Conservation (phyloP, 495 filamentous ascomycete species). For the Chaetomium cochliodes region DNA sequence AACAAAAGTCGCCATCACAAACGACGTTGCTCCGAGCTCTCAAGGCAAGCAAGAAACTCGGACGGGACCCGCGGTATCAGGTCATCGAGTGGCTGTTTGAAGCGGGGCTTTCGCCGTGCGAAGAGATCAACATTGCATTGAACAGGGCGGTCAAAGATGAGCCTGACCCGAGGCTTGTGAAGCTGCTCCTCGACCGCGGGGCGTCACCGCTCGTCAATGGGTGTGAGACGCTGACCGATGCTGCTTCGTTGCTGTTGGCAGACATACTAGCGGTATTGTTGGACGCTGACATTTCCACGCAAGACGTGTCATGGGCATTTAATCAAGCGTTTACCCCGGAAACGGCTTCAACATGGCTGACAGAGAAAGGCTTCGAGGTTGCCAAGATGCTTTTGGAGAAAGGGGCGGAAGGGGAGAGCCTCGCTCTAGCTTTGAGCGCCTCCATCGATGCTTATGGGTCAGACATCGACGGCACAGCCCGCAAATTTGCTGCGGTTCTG, state of each 20-base stretch:
- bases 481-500: constrained; percentile 38
- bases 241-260: constrained; percentile 33
- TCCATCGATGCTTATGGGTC: constrained; percentile 37
- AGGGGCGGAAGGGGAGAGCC: constrained; percentile 43
- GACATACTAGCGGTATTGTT: constrained; percentile 42
- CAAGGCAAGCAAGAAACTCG: constrained; percentile 46
- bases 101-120: constrained; percentile 42
- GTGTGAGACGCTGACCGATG: constrained; percentile 49
- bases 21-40: constrained; percentile 43
- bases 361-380: constrained; percentile 39
- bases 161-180: constrained; percentile 43
- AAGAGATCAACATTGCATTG: constrained; percentile 42
- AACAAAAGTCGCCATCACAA: constrained; percentile 39
- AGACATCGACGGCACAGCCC: constrained; percentile 36
- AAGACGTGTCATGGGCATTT: constrained; percentile 44
- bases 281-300: constrained; percentile 33
- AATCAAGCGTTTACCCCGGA: constrained; percentile 38
- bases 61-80: constrained; percentile 41
- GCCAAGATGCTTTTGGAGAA: constrained; percentile 43
- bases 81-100: constrained; percentile 47
- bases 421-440: constrained; percentile 39
- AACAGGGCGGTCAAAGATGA: constrained; percentile 47
- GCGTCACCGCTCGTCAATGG: constrained; percentile 44
- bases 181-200: constrained; percentile 42
- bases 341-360: constrained; percentile 39